Evolutionary conservation across 805 yeast species (phyloP).

Genomic region (Scheffersomyces coipomensis): DNA sequence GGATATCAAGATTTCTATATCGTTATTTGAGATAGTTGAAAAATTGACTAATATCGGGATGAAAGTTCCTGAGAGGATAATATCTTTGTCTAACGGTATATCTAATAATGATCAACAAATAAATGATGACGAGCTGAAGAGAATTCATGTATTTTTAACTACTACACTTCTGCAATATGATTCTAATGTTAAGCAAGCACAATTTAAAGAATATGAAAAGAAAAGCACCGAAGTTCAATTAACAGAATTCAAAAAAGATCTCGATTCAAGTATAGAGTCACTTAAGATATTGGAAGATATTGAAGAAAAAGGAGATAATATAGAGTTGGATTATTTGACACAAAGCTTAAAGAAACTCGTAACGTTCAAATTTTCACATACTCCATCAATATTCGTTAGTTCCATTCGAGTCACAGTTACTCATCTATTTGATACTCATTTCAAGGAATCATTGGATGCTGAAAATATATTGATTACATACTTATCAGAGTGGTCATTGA

Average conservation of each 20-base stretch:
- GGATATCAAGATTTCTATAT: conserved; percentile 4
- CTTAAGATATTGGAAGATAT: neutral
- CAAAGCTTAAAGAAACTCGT: neutral
- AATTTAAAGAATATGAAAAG: neutral
- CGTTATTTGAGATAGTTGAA: conserved; percentile 8
- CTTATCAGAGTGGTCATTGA: conserved; percentile 13
- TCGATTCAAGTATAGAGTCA: too few relatives aligned
- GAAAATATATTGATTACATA: conserved; percentile 4
- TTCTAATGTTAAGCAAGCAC: conserved; percentile 6
- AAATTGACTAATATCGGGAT: neutral
- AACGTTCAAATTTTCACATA: neutral
- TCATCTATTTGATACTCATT: conserved; percentile 8
- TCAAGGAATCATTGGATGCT: conserved; percentile 3
- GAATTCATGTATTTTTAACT: neutral
- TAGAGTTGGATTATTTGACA: too few relatives aligned
- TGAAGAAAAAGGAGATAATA: neutral
- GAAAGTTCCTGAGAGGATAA: neutral
- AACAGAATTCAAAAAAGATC: too few relatives aligned
- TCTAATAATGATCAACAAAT: neutral
- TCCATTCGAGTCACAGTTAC: conserved; percentile 3
- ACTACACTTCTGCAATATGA: neutral
- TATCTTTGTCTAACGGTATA: neutral
- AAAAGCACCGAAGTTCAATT: neutral
- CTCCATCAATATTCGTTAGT: conserved; percentile 9
- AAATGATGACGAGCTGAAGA: neutral